A percentile compares a stretch with the other conserved stretches of the same genome.
Evolutionary conservation across 1,284 basidiomycete genomes (phyloP).

Genomic region (Cryptococcus jaspeensis): DNA sequence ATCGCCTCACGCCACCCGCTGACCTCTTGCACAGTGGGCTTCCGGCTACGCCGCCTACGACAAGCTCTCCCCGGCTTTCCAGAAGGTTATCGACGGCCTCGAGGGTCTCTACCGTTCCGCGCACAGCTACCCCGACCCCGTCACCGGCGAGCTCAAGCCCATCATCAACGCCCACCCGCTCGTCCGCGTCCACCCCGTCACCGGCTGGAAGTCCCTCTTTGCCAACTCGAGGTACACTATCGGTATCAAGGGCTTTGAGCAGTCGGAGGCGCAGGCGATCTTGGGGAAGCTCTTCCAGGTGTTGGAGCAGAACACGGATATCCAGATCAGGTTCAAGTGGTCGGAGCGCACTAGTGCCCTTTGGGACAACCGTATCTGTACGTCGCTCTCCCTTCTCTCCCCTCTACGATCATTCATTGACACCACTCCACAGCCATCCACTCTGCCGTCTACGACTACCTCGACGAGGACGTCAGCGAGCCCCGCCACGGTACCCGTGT

Average conservation of each 20-base stretch:
- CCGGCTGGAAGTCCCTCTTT: constrained; percentile 65
- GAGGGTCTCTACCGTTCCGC: constrained; percentile 39
- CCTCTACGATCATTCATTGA: neutral
- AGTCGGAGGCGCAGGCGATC: constrained; percentile 16
- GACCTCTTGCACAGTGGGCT: constrained; percentile 14
- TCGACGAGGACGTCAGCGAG: constrained; percentile 20
- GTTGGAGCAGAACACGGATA: constrained; percentile 26
- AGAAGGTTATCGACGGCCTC: constrained; percentile 33
- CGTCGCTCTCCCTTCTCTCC: neutral
- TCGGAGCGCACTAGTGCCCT: constrained; percentile 23
- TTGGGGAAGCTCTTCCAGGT: constrained; percentile 15
- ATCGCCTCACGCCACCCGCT: too few species aligned
- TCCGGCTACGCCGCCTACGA: constrained; percentile 56
- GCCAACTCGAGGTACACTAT: constrained; percentile 56
- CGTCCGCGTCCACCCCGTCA: constrained; percentile 54
- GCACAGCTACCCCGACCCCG: constrained; percentile 32
- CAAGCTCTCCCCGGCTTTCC: constrained; percentile 35
- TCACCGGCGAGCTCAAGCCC: constrained; percentile 57
- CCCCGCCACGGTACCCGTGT: constrained; percentile 32
- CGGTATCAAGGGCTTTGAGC: constrained; percentile 23
- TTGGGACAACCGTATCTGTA: constrained; percentile 26
- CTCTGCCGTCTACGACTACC: constrained; percentile 41
- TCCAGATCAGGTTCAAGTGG: constrained; percentile 30
- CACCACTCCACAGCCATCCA: constrained; percentile 26
- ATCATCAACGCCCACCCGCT: constrained; percentile 66